phyloP scores from a whole-genome alignment of 495 filamentous ascomycete genomes.

The Penicillium herquei region DNA sequence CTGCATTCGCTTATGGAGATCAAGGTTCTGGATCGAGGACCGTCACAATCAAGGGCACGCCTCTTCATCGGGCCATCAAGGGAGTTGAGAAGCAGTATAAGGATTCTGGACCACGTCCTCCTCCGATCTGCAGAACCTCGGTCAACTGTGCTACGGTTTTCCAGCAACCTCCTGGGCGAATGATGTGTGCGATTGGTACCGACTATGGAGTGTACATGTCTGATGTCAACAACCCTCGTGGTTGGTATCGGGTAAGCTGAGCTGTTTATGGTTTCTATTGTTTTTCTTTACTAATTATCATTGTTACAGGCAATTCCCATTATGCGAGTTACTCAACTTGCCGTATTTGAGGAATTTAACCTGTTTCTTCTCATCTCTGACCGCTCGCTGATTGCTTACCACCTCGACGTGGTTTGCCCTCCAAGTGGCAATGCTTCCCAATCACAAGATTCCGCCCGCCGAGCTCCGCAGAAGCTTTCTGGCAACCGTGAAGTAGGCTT shows the following conservation, averaged over 20 bases:
- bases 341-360: constrained; percentile 93
- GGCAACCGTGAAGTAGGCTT: constrained; percentile 88
- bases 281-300: constrained; percentile 5
- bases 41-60: constrained; percentile 78
- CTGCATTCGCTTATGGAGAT: constrained; percentile 83
- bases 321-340: constrained; percentile 81
- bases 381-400: constrained; percentile 88
- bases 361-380: constrained; percentile 88
- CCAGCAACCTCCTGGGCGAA: constrained; percentile 66
- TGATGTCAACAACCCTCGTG: constrained; percentile 78
- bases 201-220: constrained; percentile 92
- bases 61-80: constrained; percentile 83
- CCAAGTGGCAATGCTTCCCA: constrained; percentile 57
- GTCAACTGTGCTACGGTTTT: constrained; percentile 96
- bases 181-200: constrained; percentile 92
- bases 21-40: constrained; percentile 43
- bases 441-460: constrained; percentile 61
- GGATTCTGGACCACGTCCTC: constrained; percentile 59
- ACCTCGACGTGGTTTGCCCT: constrained; percentile 85
- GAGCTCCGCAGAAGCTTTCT: constrained; percentile 88
- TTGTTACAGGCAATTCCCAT: constrained; percentile 65
- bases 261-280: too few species aligned
- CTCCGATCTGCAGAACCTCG: constrained; percentile 72
- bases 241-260: constrained; percentile 75
- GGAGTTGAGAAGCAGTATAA: constrained; percentile 80